A percentile compares a stretch with the other conserved stretches of the same genome.
These are phyloP conservation scores for Agaricales sp. DNA, from an alignment of 1,284 basidiomycete genomes.

Conservation along the genomic window DNA sequence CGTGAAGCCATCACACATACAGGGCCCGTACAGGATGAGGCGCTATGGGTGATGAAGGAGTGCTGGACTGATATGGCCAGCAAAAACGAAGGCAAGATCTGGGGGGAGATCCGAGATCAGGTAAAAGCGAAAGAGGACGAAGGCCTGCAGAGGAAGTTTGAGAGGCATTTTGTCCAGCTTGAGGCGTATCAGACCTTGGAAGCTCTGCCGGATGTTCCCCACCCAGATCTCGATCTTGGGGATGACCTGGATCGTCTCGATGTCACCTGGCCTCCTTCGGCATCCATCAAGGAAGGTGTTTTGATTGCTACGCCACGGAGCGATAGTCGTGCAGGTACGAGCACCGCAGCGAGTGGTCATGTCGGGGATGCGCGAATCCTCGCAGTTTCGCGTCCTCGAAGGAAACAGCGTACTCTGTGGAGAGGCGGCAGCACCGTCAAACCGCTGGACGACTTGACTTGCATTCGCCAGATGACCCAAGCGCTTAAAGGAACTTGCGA, in stretches of 20 bases:
- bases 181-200: background rate
- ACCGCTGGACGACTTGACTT: background rate
- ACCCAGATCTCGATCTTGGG: too few species aligned
- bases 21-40: background rate
- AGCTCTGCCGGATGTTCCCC: background rate
- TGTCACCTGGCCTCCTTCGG: background rate
- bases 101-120: background rate
- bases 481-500: background rate
- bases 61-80: background rate
- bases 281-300: background rate
- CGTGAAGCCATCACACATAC: background rate
- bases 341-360: too few species aligned
- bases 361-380: background rate
- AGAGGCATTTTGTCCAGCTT: background rate
- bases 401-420: too few species aligned
- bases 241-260: background rate
- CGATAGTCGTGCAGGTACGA: too few species aligned
- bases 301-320: background rate
- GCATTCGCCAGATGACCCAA: background rate
- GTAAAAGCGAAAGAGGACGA: background rate
- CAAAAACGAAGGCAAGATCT: background rate
- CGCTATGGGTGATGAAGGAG: too few species aligned
- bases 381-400: too few species aligned
- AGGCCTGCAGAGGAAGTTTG: background rate
- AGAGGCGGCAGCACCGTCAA: too few species aligned